phyloP scores from a whole-genome alignment of 2,329 filamentous ascomycete genomes.

The Phialemonium atrogriseum region DNA sequence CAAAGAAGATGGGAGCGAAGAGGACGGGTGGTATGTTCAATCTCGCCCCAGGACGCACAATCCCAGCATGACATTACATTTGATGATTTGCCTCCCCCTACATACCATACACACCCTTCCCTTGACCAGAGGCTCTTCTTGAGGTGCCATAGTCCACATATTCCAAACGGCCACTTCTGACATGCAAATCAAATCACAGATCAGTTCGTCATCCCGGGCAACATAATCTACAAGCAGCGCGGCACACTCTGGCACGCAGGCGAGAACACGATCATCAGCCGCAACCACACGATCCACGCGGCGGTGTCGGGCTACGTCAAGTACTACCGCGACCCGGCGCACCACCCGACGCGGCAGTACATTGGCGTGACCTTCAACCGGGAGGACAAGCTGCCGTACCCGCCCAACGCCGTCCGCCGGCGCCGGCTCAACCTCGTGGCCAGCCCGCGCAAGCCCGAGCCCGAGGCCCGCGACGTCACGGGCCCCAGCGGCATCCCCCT shows the following conservation, averaged over 20 bases:
- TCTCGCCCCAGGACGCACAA: too few relatives aligned
- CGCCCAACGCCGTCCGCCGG: slow-evolving; percentile 62
- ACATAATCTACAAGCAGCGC: slow-evolving; percentile 96
- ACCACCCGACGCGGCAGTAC: slow-evolving; percentile 82
- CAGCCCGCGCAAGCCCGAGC: slow-evolving; percentile 26
- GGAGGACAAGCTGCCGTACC: slow-evolving; percentile 69
- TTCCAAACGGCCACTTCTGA: background rate
- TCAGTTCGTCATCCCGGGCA: slow-evolving; percentile 88
- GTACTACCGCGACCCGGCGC: slow-evolving; percentile 84
- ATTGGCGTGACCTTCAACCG: slow-evolving; percentile 90
- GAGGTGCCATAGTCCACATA: too few relatives aligned
- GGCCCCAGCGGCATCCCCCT: slow-evolving; percentile 24
- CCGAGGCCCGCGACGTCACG: slow-evolving; percentile 25
- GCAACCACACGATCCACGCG: slow-evolving; percentile 93
- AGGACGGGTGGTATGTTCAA: slow-evolving; percentile 68
- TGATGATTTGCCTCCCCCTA: too few relatives aligned
- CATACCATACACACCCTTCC: too few relatives aligned
- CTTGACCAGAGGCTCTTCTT: too few relatives aligned
- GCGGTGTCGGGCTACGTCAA: slow-evolving; percentile 83
- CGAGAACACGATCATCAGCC: slow-evolving; percentile 90
- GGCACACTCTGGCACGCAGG: slow-evolving; percentile 92
- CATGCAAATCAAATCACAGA: slow-evolving; percentile 39
- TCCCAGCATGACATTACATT: too few relatives aligned
- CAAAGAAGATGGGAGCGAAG: slow-evolving; percentile 90
- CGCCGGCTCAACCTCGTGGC: slow-evolving; percentile 68